Conservation (phyloP, 2,329 filamentous ascomycete genomes). For the Periconia sp. region DNA sequence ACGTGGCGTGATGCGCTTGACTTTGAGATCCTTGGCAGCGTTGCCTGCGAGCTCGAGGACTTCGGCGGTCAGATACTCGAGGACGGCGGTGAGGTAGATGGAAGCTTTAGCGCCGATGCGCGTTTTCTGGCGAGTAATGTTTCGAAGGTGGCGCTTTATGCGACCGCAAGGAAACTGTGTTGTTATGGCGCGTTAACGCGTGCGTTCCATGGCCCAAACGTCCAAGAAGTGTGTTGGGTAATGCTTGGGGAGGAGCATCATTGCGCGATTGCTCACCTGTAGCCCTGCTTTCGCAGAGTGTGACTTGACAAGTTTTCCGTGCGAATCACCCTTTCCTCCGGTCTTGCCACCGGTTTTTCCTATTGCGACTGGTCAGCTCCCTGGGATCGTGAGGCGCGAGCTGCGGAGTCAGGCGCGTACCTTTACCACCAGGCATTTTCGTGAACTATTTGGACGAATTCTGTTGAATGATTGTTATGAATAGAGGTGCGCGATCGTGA, state of each 20-base stretch:
- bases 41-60: constrained; percentile 98
- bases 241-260: constrained; percentile 6
- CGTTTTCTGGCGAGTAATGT: constrained; percentile 99
- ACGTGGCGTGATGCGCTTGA: constrained; percentile 98
- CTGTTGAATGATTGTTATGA: constrained; percentile 23
- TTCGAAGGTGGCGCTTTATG: constrained; percentile 99
- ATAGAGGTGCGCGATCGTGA: constrained; percentile 36
- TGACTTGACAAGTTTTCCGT: constrained; percentile 87
- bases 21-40: constrained; percentile 98
- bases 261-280: constrained; percentile 68
- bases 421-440: constrained; percentile 83
- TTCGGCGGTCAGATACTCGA: constrained; percentile 97
- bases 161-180: constrained; percentile 94
- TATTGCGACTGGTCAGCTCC: constrained; percentile 32
- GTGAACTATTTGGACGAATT: constrained; percentile 20
- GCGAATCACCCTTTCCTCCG: constrained; percentile 73
- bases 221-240: constrained; percentile 16
- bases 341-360: constrained; percentile 79
- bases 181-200: constrained; percentile 27
- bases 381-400: constrained; percentile 14
- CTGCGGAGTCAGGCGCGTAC: constrained; percentile 61
- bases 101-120: constrained; percentile 98
- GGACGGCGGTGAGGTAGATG: constrained; percentile 95
- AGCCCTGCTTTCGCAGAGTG: constrained; percentile 94
- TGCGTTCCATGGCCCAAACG: constrained; percentile 11